phyloP scores from a whole-genome alignment of 2,329 filamentous ascomycete species.

The Alternaria gaisen region DNA sequence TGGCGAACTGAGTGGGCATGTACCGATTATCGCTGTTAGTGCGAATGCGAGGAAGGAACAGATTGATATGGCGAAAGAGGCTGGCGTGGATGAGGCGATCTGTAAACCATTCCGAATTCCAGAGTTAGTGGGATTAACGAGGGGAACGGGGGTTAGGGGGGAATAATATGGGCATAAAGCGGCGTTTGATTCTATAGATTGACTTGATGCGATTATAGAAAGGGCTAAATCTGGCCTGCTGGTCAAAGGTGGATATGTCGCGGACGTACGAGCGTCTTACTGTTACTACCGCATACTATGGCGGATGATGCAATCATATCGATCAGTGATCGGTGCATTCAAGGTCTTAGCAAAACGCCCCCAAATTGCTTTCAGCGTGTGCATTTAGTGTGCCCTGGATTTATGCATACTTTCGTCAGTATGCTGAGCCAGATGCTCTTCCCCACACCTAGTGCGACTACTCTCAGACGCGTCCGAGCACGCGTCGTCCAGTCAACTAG shows the following conservation, averaged over 20 bases:
- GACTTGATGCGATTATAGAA: neutral
- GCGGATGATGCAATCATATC: neutral
- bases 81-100: conserved; percentile 62
- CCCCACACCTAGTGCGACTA: conserved; percentile 8
- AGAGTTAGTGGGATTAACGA: conserved; percentile 8
- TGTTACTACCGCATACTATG: neutral
- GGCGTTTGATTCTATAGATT: neutral
- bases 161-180: neutral
- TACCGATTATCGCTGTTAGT: conserved; percentile 39
- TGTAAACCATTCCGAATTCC: conserved; percentile 72
- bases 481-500: conserved; percentile 20
- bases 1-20: conserved; percentile 21
- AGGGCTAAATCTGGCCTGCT: neutral
- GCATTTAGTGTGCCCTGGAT: neutral
- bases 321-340: neutral
- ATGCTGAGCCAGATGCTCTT: neutral
- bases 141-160: neutral
- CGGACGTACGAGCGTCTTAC: neutral
- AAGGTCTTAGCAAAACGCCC: neutral
- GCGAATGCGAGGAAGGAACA: conserved; percentile 45
- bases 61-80: conserved; percentile 23
- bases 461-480: conserved; percentile 18
- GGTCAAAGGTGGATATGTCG: no score
- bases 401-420: neutral
- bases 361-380: neutral